Evolutionary conservation across 345 rosid genomes (phyloP).

Genomic region (Firmiana major): DNA sequence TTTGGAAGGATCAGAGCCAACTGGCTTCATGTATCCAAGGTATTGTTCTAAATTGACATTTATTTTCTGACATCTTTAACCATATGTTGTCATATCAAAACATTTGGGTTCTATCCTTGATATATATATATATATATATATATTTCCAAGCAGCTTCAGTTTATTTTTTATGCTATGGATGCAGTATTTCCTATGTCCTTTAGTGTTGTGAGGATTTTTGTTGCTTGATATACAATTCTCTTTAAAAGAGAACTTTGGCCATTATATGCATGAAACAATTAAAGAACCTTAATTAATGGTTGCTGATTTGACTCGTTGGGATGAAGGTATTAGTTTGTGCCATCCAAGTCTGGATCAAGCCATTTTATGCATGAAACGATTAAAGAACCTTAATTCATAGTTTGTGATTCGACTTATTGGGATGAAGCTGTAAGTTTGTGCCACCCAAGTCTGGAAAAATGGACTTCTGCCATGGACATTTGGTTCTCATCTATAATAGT

Average conservation of each 20-base stretch:
- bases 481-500: background rate
- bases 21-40: conserved; percentile 97
- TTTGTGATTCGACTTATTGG: background rate
- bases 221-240: background rate
- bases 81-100: background rate
- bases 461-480: background rate
- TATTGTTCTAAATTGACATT: conserved; percentile 12
- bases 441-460: background rate
- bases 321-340: background rate
- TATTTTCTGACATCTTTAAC: background rate
- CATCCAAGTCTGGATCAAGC: conserved; percentile 1
- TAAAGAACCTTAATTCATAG: background rate
- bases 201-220: background rate
- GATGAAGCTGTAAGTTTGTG: background rate
- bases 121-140: too few species aligned
- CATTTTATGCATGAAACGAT: background rate
- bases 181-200: background rate
- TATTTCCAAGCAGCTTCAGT: background rate
- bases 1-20: conserved; percentile 90
- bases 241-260: background rate
- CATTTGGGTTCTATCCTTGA: background rate
- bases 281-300: background rate
- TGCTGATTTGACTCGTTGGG: background rate
- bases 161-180: background rate
- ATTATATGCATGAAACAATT: background rate